Evolutionary conservation across 192 early-diverging fungal species (phyloP).

Genomic region (Piromyces finnis): DNA sequence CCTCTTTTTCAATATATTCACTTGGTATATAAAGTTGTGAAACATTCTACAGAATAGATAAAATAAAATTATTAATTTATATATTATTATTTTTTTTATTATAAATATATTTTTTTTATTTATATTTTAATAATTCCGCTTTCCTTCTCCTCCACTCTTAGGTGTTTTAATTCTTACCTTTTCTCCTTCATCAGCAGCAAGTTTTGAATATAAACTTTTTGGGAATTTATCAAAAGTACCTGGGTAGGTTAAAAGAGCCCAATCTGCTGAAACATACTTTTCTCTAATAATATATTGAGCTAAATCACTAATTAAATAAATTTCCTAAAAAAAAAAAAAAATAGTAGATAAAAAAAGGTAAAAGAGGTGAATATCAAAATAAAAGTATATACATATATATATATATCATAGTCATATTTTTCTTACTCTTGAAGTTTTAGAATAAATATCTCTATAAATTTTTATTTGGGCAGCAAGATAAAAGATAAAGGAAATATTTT

Average conservation of each 20-base stretch:
- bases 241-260: slow-evolving; percentile 66
- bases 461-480: slow-evolving; percentile 60
- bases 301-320: slow-evolving; percentile 74
- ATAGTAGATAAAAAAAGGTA: no score
- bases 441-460: slow-evolving; percentile 35
- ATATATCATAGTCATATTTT: slow-evolving; percentile 1
- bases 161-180: not conserved
- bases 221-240: slow-evolving; percentile 7
- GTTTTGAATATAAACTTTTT: not conserved
- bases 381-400: no score
- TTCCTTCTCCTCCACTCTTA: no score
- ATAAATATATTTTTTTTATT: no score
- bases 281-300: slow-evolving; percentile 61
- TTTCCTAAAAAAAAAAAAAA: no score
- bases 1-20: not conserved
- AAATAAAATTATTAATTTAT: no score
- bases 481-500: slow-evolving; percentile 74
- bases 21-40: not conserved
- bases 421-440: slow-evolving; percentile 24
- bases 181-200: not conserved
- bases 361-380: no score
- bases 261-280: slow-evolving; percentile 47
- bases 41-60: not conserved
- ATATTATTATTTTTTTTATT: no score
- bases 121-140: no score